phyloP scores from a whole-genome alignment of 371 early-diverging fungal species.

The Rhizopus sp. region DNA sequence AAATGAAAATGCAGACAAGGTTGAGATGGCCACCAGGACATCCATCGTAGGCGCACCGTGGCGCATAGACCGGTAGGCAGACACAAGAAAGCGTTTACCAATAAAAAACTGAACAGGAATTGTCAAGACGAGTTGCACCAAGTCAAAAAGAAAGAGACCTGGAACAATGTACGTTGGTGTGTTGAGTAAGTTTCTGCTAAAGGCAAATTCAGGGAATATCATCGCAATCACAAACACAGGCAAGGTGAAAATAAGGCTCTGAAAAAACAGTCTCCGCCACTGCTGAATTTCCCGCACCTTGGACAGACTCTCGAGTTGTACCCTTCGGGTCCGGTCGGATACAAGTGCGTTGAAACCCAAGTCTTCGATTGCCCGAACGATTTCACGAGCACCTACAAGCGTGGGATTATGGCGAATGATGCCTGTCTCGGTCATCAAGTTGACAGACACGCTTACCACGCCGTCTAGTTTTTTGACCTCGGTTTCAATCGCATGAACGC shows the following conservation, averaged over 20 bases:
- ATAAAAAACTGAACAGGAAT: conserved; percentile 91
- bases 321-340: conserved; percentile 52
- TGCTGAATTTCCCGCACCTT: conserved; percentile 85
- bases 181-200: conserved; percentile 33
- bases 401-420: conserved; percentile 66
- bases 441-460: conserved; percentile 69
- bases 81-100: conserved; percentile 78
- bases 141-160: conserved; percentile 70
- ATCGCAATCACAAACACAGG: conserved; percentile 87
- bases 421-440: conserved; percentile 75
- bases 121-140: conserved; percentile 63
- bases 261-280: conserved; percentile 72
- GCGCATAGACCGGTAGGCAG: conserved; percentile 76
- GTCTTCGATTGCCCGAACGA: conserved; percentile 78
- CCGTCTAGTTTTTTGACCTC: conserved; percentile 63
- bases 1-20: conserved; percentile 84
- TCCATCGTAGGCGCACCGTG: conserved; percentile 95
- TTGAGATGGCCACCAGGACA: conserved; percentile 87
- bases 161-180: conserved; percentile 42
- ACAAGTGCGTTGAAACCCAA: conserved; percentile 89
- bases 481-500: conserved; percentile 77
- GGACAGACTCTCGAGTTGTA: conserved; percentile 89
- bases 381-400: conserved; percentile 71
- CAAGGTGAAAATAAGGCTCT: conserved; percentile 68
- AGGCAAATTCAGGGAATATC: conserved; percentile 71